Evolutionary conservation across 352 stramenopile species (phyloP).

Genomic region (Phytophthora pseudosyringae): DNA sequence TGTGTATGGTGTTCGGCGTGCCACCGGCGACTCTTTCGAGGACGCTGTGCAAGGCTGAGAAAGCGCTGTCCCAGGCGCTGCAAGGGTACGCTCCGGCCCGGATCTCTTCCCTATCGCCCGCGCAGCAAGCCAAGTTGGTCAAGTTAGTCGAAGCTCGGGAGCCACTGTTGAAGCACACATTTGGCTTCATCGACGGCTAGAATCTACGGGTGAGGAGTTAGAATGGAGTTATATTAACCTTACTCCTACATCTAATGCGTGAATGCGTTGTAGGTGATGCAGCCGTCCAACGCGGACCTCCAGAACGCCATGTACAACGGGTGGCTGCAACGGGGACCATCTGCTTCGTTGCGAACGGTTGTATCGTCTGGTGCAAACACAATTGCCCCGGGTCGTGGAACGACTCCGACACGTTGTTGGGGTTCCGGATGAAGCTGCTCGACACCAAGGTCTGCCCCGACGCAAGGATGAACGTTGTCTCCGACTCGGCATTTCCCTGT

Average conservation of each 20-base stretch:
- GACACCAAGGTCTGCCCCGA: background rate
- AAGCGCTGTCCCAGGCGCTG: background rate
- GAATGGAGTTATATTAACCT: background rate
- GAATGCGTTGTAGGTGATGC: background rate
- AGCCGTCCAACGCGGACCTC: constrained; percentile 7
- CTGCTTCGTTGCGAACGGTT: constrained; percentile 13
- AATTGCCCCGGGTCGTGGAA: constrained; percentile 24
- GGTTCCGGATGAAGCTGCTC: constrained; percentile 3
- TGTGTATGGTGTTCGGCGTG: constrained; percentile 2
- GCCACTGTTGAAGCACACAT: constrained; percentile 22
- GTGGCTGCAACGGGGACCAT: constrained; percentile 2
- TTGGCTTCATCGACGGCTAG: constrained; percentile 19
- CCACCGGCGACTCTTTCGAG: constrained; percentile 3
- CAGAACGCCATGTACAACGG: constrained; percentile 5
- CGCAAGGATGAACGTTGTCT: background rate
- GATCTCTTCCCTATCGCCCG: constrained; percentile 5
- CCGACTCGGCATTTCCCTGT: constrained; percentile 6
- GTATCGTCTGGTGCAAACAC: constrained; percentile 19
- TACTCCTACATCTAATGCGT: background rate
- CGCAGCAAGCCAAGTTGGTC: background rate
- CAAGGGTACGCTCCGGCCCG: background rate
- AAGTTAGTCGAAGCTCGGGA: constrained; percentile 34
- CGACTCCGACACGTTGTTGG: background rate
- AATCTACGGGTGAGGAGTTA: constrained; percentile 2
- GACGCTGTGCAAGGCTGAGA: background rate